Base-by-base conservation (phyloP, 768 basidiomycete genomes). In the Leccinum variicolor region DNA sequence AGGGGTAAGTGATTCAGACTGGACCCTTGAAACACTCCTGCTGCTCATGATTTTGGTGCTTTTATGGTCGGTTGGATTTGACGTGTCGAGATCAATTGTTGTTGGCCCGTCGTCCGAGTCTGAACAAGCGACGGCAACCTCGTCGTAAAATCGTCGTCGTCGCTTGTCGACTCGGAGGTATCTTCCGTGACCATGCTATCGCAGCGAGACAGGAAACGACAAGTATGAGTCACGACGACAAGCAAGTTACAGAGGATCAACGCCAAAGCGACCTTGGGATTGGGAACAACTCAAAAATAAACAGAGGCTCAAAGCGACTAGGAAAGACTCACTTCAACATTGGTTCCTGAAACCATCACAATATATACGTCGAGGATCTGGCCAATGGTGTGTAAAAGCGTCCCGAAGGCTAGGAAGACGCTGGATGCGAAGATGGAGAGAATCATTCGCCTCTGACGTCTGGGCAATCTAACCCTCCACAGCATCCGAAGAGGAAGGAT, bases 391-490 rank as follows among this genome's bases (percentile, higher is more conserved):
- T 62, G 62, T 19, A 64, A 62, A 8, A 68, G 51, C 9, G 62
- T 51, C 10, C 43, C 62, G 5, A 68, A 21, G 8, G 62, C 57
- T 2, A 68, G 28, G 26, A 62, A 13, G 26, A 64, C 31, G 19
- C 67, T 59, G 17, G 63, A 68, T 31, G 62, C 53, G 13, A 68
- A 62, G 28, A 61, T 51, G 14, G 28, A 54, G 33, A 68, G 58
- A 31, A 68, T 64, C 67, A 66, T 68, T 47, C 67, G 54, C 15
- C 52, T 56, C 39, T 68, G 66, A 26, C 61, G 46, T 46, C 9
- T 57, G 2, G 64, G 66, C 13, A 66, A 49, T 39, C 56, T 62
- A 23, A 68, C 51, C 39, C 46, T 57, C 64, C 66, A 66, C 4
- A 68, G 55, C 56, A 68, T 59, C 5, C 55, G 47, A 3, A 68